Base-by-base conservation (phyloP, 805 yeast species). In the Diddensiella caesifluorescens region DNA sequence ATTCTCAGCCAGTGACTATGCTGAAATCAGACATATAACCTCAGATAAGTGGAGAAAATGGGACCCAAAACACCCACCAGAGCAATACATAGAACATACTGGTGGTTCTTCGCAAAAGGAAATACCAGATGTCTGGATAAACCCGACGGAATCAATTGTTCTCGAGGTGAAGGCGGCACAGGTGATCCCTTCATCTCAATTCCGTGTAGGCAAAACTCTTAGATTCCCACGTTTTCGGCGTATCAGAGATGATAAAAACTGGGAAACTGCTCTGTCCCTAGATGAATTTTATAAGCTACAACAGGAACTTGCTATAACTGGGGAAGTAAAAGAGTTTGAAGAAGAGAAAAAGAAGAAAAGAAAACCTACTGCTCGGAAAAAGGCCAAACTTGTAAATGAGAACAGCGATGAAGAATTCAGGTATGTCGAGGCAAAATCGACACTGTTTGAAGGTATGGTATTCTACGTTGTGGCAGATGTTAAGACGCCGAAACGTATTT, bases 111-210 rank as follows among this genome's bases (percentile, higher is more conserved):
- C 45, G 2, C 44, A 41, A 9, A 38, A 47, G 12, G 65, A 72
- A 38, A 59, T 64, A 10, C 95, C 96, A 0, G 75, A 71, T 23
- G 73, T 70, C 45, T 89, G 95, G 94, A 83, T 90, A 21, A 66
- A 78, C 44, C 97, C 97, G 0, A 64, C 69, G 28, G 76, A 83
- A 22, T 83, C 95, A 1, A 55, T 89, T 2, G 90, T 90, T 0
- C 54, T 90, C 5, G 95, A 88, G 56, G 77, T 89, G 13, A 87
- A 83, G 55, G 94, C 95, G 0, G 67, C 95, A 33, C 78, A 88
- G 2, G 68, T 87, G 4, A 79, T 77, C 45, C 59, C 66, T 9
- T 66, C 74, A 1, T 66, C 64, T 9, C 61, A 73, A 2, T 88
- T 77, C 51, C 79, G 78, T 2, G 75, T 79, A 0, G 84, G 80